Base-by-base conservation (phyloP, 1,139 yeast genomes). In the Geotrichum bryndzae region DNA sequence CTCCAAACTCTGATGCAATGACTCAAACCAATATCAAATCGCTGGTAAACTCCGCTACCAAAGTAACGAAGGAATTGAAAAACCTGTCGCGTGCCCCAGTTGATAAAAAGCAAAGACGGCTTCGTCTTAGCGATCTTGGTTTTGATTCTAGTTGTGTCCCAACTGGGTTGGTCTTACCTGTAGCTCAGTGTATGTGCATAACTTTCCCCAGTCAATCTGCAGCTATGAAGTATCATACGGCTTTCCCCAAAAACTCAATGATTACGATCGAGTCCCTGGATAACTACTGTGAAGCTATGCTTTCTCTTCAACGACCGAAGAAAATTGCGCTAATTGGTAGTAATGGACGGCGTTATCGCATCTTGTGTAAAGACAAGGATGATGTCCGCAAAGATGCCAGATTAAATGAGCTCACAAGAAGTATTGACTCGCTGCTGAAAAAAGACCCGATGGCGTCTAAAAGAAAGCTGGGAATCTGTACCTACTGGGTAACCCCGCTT, bases 321-420 rank as follows among this genome's bases (percentile, higher is more conserved):
- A 88, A 89, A 66, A 79, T 95, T 4, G 84, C 84, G 3, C 77
- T 94, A 1, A 76, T 84, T 58, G 99, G 98, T 0, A 84, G 90
- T 1, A 90, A 94, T 75, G 94, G 94, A 11, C 74, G 76, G 15
- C 74, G 78, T 0, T 92, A 91, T 72, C 82, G 86, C 45, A 80
- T 95, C 35, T 81, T 95, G 77, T 87, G 96, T 67, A 95, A 95
- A 72, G 83, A 85, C 8, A 83, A 86, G 66, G 99, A 95, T 73
- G 99, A 95, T 75, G 86, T 96, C 11, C 79, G 99, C 67, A 96
- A 95, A 72, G 99, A 95, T 77, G 96, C 97, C 4, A 88, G 96
- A 67, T 84, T 94, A 57, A 90, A 94, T 83, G 98, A 95, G 69
- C 87, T 95, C 68, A 91, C 97, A 0, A 84, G 91, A 0, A 88